These are phyloP conservation scores for Musa itinerans DNA, from an alignment of 176 grass and related monocot genomes.

Conservation along the genomic window DNA sequence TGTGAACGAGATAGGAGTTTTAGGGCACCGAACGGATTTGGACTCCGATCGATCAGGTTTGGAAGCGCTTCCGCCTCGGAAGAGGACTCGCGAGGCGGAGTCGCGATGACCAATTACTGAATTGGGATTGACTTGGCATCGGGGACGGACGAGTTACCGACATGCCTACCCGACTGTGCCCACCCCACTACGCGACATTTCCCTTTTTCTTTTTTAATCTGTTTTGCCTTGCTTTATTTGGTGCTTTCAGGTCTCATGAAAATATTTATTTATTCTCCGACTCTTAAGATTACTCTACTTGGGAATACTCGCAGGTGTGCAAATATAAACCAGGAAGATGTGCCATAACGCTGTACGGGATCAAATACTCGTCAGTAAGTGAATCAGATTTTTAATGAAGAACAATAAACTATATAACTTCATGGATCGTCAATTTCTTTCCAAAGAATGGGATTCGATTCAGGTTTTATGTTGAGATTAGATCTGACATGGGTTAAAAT, in stretches of 20 bases:
- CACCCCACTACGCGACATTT: too few species aligned
- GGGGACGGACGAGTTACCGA: neutral
- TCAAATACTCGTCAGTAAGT: too few species aligned
- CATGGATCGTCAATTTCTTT: neutral
- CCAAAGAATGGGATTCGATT: too few species aligned
- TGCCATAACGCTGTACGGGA: too few species aligned
- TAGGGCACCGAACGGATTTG: neutral
- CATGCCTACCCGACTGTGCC: neutral
- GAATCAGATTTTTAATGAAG: too few species aligned
- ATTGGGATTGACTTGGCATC: neutral
- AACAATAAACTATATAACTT: neutral
- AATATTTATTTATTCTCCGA: too few species aligned
- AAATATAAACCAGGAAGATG: neutral
- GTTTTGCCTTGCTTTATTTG: too few species aligned
- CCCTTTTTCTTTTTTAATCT: too few species aligned
- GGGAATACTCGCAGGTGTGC: neutral
- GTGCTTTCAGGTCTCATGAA: too few species aligned
- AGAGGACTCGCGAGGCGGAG: neutral
- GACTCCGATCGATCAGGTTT: neutral
- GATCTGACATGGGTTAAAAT: neutral
- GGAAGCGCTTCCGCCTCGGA: neutral
- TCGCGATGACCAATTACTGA: neutral
- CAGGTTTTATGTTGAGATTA: too few species aligned
- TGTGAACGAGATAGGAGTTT: neutral
- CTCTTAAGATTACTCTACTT: too few species aligned